Conservation (phyloP, 164 flowering plant species). For the Tinospora cordifolia region DNA sequence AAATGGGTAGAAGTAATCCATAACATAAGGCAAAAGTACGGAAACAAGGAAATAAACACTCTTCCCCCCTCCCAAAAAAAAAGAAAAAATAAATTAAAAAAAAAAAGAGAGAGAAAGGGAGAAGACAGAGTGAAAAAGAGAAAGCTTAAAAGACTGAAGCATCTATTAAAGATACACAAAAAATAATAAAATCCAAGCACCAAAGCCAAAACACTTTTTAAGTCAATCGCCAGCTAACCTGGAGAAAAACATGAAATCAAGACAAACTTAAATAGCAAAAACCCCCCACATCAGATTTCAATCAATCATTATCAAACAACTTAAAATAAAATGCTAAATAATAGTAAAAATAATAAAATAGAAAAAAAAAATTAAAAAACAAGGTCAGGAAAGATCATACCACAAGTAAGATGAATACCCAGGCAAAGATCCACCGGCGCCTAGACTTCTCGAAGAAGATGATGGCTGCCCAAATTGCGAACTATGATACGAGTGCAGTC, state of each 20-base stretch:
- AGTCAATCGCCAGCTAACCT: not conserved
- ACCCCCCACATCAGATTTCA: not conserved
- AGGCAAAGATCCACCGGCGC: constrained; percentile 23
- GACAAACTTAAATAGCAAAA: not conserved
- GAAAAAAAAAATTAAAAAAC: not conserved
- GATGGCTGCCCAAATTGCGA: constrained; percentile 22
- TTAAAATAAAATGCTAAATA: not conserved
- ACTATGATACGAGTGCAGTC: constrained; percentile 24
- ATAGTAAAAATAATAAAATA: not conserved
- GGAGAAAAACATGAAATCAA: not conserved
- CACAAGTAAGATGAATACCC: constrained; percentile 30
- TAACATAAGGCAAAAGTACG: not conserved
- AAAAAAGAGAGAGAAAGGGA: not conserved
- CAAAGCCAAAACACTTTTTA: not conserved
- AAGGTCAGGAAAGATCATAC: constrained; percentile 20
- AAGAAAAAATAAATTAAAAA: not conserved
- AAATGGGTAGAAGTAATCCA: not conserved
- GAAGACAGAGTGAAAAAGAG: not conserved
- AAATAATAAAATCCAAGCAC: not conserved
- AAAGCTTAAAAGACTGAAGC: not conserved
- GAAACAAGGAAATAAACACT: not conserved
- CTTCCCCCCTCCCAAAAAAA: not conserved
- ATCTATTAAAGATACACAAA: not conserved
- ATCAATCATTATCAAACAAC: not conserved
- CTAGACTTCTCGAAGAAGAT: constrained; percentile 6